phyloP scores from a whole-genome alignment of 768 basidiomycete genomes.

The Psilocybe subaeruginosa region DNA sequence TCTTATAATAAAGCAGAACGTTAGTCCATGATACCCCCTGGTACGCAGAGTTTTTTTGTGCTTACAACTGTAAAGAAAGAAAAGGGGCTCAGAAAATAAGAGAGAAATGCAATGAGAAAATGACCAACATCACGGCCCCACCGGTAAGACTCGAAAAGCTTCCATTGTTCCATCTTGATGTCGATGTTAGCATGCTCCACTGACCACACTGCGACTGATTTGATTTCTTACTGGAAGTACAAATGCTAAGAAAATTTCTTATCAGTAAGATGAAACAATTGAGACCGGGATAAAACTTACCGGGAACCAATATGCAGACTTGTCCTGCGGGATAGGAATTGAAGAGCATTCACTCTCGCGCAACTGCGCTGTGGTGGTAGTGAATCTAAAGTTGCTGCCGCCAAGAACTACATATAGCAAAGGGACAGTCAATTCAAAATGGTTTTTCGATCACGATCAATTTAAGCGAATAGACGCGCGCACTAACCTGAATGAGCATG shows the following conservation, averaged over 20 bases:
- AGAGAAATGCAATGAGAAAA: neutral
- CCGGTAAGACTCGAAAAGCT: slow-evolving; percentile 46
- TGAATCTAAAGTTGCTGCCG: slow-evolving; percentile 53
- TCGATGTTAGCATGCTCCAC: neutral
- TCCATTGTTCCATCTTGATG: slow-evolving; percentile 47
- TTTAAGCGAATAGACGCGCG: slow-evolving; percentile 3
- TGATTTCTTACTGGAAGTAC: slow-evolving; percentile 48
- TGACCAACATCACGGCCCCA: slow-evolving; percentile 46
- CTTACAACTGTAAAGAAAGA: slow-evolving; percentile 31
- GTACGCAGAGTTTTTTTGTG: neutral
- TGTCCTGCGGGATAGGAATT: slow-evolving; percentile 56
- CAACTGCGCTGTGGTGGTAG: slow-evolving; percentile 41
- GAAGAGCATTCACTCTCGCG: slow-evolving; percentile 53
- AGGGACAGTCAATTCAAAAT: neutral
- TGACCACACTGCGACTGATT: neutral
- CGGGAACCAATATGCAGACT: slow-evolving; percentile 57
- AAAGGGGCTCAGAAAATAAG: neutral
- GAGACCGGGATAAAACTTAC: slow-evolving; percentile 30
- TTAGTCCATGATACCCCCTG: neutral
- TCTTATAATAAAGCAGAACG: slow-evolving; percentile 32
- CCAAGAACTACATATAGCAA: slow-evolving; percentile 41
- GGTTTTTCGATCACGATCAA: slow-evolving; percentile 9
- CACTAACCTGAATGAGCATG: slow-evolving; percentile 50
- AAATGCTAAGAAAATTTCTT: slow-evolving; percentile 36
- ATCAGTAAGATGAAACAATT: slow-evolving; percentile 1